Evolutionary conservation across 75 land plant species (phyloP).

Genomic region (Sequoiadendron giganteum): DNA sequence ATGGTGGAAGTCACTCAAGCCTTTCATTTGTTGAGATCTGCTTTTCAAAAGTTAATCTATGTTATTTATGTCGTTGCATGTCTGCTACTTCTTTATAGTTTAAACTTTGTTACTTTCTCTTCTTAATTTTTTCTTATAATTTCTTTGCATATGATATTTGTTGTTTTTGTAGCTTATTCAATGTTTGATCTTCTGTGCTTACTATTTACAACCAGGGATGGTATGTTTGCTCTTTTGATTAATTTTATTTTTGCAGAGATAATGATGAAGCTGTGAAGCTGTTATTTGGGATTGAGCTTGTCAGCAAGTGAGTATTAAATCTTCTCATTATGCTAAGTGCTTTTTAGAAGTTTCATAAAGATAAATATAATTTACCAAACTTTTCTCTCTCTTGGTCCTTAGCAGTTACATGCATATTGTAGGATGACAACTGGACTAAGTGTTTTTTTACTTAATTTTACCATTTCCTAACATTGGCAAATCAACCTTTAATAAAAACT

Average conservation of each 20-base stretch:
- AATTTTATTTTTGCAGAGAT: slow-evolving; percentile 28
- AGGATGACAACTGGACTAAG: background rate
- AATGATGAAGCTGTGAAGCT: slow-evolving; percentile 49
- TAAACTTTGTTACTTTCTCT: background rate
- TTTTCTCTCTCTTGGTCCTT: background rate
- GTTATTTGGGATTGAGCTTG: slow-evolving; percentile 81
- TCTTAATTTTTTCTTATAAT: background rate
- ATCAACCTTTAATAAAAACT: background rate
- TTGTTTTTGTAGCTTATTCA: background rate
- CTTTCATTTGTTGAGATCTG: too few relatives aligned
- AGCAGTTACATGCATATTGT: background rate
- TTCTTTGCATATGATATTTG: background rate
- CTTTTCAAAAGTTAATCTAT: too few relatives aligned
- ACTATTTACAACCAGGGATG: background rate
- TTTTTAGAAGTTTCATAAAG: background rate
- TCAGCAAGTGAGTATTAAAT: slow-evolving; percentile 44
- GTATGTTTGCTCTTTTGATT: background rate
- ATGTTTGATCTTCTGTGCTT: background rate
- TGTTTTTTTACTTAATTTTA: background rate
- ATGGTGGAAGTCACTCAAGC: background rate
- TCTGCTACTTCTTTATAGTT: background rate
- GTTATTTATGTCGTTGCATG: background rate
- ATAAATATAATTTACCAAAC: background rate
- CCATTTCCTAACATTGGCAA: background rate
- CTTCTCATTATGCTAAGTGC: background rate